A percentile compares a stretch with the other conserved stretches of the same genome.
These are phyloP conservation scores for Spathaspora passalidarum DNA, from an alignment of 805 yeast genomes.

Conservation along the genomic window DNA sequence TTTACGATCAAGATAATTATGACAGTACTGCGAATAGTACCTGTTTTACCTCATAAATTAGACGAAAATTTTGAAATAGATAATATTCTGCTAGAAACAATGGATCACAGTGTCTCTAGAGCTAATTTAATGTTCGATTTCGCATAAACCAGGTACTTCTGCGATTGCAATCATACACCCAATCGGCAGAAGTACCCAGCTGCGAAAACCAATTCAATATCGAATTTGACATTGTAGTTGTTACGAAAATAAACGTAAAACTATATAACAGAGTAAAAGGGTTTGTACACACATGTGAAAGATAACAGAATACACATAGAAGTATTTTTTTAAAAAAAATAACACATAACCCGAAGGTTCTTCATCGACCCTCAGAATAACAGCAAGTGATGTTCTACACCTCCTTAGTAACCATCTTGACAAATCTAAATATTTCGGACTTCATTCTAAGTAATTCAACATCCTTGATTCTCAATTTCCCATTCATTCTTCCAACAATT, in stretches of 20 bases:
- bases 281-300: not conserved
- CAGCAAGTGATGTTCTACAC: not conserved
- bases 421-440: conserved; percentile 39
- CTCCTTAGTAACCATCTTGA: conserved; percentile 32
- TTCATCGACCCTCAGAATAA: not conserved
- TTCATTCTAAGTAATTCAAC: conserved; percentile 36
- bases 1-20: too few relatives aligned
- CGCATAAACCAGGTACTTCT: too few relatives aligned
- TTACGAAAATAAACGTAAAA: not conserved
- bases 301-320: not conserved
- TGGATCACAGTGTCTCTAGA: too few relatives aligned
- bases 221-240: too few relatives aligned
- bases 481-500: conserved; percentile 38
- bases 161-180: too few relatives aligned
- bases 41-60: too few relatives aligned
- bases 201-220: too few relatives aligned
- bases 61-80: too few relatives aligned
- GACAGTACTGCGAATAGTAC: too few relatives aligned
- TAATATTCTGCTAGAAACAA: too few relatives aligned
- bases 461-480: conserved; percentile 36
- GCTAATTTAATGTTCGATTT: too few relatives aligned
- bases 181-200: too few relatives aligned
- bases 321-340: not conserved
- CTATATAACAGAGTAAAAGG: not conserved
- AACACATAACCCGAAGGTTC: not conserved